Evolutionary conservation across 768 basidiomycete species (phyloP).

Genomic region (Lentinula lateritia): DNA sequence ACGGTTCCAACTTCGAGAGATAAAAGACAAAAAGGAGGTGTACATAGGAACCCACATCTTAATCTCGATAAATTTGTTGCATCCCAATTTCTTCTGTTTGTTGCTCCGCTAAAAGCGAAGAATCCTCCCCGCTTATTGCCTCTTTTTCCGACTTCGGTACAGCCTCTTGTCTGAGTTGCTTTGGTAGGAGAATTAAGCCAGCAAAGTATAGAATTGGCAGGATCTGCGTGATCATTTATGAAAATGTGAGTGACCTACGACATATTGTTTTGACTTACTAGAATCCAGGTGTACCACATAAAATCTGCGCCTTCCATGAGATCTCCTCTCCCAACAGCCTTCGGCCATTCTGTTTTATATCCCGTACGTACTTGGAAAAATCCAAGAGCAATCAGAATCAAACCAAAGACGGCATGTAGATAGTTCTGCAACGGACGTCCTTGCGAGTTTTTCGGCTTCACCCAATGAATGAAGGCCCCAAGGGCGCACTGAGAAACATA

Average conservation of each 20-base stretch:
- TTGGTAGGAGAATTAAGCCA: slow-evolving; percentile 39
- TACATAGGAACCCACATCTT: no score
- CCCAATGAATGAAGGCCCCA: slow-evolving; percentile 48
- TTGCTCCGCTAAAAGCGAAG: neutral
- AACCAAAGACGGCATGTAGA: slow-evolving; percentile 48
- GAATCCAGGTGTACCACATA: slow-evolving; percentile 44
- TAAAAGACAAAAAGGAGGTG: neutral
- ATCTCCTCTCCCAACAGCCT: slow-evolving; percentile 34
- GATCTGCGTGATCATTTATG: slow-evolving; percentile 20
- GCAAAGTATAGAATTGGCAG: slow-evolving; percentile 36
- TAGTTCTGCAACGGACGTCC: slow-evolving; percentile 52
- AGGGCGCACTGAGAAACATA: slow-evolving; percentile 43
- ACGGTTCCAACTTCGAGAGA: no score
- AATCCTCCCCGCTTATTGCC: neutral
- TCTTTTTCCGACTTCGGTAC: neutral
- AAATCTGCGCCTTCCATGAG: slow-evolving; percentile 30
- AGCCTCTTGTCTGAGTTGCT: slow-evolving; percentile 41
- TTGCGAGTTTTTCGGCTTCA: slow-evolving; percentile 33
- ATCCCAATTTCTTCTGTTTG: slow-evolving; percentile 4
- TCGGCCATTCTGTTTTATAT: slow-evolving; percentile 44
- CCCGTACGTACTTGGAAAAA: slow-evolving; percentile 46
- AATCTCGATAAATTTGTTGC: neutral
- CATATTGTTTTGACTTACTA: slow-evolving; percentile 27
- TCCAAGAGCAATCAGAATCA: slow-evolving; percentile 43
- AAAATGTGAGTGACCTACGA: slow-evolving; percentile 3